phyloP scores from a whole-genome alignment of 2,329 filamentous ascomycete species.

The Fusarium nanum region DNA sequence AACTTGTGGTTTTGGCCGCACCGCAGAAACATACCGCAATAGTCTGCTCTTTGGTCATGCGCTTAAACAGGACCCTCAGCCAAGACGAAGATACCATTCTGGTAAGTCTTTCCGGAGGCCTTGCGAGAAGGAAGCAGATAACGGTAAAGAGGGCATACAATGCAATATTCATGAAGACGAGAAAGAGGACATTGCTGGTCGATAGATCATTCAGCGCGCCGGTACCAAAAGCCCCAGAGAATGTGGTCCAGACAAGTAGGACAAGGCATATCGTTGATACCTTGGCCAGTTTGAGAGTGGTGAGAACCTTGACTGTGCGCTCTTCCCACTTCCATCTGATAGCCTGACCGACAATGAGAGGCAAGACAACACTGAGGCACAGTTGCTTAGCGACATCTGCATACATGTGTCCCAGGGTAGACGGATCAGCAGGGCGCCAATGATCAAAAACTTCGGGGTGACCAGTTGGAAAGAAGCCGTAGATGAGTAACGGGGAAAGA shows the following conservation, averaged over 20 bases:
- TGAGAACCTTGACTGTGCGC: constrained; percentile 64
- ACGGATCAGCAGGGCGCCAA: constrained; percentile 65
- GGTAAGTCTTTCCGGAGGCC: constrained; percentile 53
- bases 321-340: constrained; percentile 64
- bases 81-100: constrained; percentile 30
- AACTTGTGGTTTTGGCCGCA: constrained; percentile 77
- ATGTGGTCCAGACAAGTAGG: constrained; percentile 70
- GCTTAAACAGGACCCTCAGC: constrained; percentile 55
- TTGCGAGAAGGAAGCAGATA: constrained; percentile 66
- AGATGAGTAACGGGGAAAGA: constrained; percentile 71
- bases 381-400: constrained; percentile 74
- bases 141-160: constrained; percentile 71
- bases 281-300: constrained; percentile 64
- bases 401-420: constrained; percentile 71
- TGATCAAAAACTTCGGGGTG: constrained; percentile 62
- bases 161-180: constrained; percentile 74
- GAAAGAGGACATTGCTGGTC: constrained; percentile 71
- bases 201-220: constrained; percentile 69
- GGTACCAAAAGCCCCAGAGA: constrained; percentile 73
- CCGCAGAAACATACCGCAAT: constrained; percentile 80
- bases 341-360: constrained; percentile 70
- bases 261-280: constrained; percentile 61
- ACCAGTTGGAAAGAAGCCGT: constrained; percentile 67
- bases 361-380: constrained; percentile 73
- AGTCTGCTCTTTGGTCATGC: constrained; percentile 69